Percentiles rank a stretch among this genome's conserved stretches.
These are phyloP conservation scores for Plantago ovata DNA, from an alignment of 257 asterid species.

Conservation along the genomic window DNA sequence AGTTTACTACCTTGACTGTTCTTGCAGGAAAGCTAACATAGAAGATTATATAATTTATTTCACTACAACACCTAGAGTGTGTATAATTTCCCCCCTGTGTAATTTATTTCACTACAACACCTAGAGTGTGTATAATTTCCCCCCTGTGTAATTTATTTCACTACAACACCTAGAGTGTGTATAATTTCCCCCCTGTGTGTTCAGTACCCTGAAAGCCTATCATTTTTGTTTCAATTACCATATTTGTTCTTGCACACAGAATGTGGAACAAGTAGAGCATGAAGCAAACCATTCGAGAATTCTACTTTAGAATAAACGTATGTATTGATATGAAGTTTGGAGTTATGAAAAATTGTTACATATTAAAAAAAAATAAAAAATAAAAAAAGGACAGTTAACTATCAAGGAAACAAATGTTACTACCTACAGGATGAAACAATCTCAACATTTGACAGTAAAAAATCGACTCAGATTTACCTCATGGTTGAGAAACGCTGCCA, in stretches of 20 bases:
- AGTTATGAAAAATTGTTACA: not conserved
- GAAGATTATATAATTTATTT: too few species aligned
- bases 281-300: not conserved
- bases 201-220: not conserved
- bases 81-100: not conserved
- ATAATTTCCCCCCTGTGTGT: not conserved
- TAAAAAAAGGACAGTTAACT: not conserved
- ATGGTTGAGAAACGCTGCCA: conserved; percentile 48
- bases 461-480: conserved; percentile 29
- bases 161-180: too few species aligned
- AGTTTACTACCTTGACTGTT: too few species aligned
- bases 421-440: conserved; percentile 21
- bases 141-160: too few species aligned
- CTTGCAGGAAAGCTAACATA: too few species aligned
- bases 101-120: too few species aligned
- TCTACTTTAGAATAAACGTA: too few species aligned
- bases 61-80: too few species aligned
- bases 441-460: conserved; percentile 13
- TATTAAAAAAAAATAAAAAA: conserved; percentile 6
- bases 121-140: not conserved
- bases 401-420: conserved; percentile 11
- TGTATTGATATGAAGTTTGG: not conserved
- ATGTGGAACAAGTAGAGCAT: not conserved
- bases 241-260: not conserved
- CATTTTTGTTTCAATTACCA: not conserved